Evolutionary conservation across 345 rosid species (phyloP).

Genomic region (Linum usitatissimum): DNA sequence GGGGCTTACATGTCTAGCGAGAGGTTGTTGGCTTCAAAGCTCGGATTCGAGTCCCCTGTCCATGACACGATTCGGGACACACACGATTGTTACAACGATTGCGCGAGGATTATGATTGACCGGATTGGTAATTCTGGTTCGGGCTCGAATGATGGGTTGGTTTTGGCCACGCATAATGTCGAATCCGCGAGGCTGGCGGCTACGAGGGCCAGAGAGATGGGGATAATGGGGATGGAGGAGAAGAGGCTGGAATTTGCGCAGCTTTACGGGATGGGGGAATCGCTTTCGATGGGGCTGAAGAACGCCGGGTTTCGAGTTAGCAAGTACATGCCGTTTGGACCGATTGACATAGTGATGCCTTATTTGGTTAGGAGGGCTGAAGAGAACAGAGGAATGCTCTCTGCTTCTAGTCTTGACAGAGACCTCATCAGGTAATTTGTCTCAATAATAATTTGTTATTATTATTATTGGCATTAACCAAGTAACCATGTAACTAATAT

Average conservation of each 20-base stretch:
- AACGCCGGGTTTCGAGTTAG: conserved; percentile 84
- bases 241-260: conserved; percentile 72
- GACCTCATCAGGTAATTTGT: conserved; percentile 46
- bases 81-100: conserved; percentile 63
- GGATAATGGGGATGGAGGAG: conserved; percentile 33
- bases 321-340: conserved; percentile 82
- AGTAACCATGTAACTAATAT: too few species aligned
- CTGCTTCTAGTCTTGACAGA: conserved; percentile 55
- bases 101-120: conserved; percentile 62
- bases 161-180: conserved; percentile 80
- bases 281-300: conserved; percentile 58
- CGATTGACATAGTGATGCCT: conserved; percentile 58
- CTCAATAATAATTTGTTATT: too few species aligned
- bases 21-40: conserved; percentile 40
- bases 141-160: conserved; percentile 19
- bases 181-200: conserved; percentile 74
- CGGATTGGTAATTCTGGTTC: conserved; percentile 38
- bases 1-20: conserved; percentile 89
- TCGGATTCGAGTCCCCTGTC: conserved; percentile 63
- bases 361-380: conserved; percentile 88
- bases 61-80: conserved; percentile 64
- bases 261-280: conserved; percentile 81
- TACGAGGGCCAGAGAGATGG: conserved; percentile 45
- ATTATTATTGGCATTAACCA: too few species aligned
- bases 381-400: conserved; percentile 73